Evolutionary conservation across 352 stramenopile species (phyloP).

Genomic region (Phytophthora podocarpi): DNA sequence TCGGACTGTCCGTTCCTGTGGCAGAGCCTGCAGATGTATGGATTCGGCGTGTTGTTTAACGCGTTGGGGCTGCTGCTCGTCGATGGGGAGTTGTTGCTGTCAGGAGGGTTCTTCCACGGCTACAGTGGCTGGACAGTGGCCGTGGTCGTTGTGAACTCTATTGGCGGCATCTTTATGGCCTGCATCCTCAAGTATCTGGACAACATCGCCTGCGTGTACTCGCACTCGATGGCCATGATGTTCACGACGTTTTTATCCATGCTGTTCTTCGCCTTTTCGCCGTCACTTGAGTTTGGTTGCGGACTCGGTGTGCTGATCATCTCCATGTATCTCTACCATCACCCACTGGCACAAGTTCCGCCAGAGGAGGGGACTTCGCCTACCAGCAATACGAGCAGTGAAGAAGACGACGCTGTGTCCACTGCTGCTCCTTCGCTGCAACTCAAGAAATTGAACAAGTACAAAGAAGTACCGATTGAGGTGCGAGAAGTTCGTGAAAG

Average conservation of each 20-base stretch:
- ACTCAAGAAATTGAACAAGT: slow-evolving; percentile 9
- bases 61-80: slow-evolving; percentile 51
- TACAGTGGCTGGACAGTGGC: slow-evolving; percentile 81
- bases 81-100: slow-evolving; percentile 30
- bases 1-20: slow-evolving; percentile 71
- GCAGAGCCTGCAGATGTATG: slow-evolving; percentile 82
- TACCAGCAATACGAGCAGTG: slow-evolving; percentile 15
- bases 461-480: slow-evolving; percentile 14
- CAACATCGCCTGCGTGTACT: slow-evolving; percentile 88
- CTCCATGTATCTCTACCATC: slow-evolving; percentile 90
- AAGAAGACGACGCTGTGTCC: neutral
- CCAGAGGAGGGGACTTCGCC: slow-evolving; percentile 3
- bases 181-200: slow-evolving; percentile 89
- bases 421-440: slow-evolving; percentile 6
- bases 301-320: slow-evolving; percentile 76
- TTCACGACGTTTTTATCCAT: slow-evolving; percentile 87
- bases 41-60: slow-evolving; percentile 83
- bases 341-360: slow-evolving; percentile 40
- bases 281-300: slow-evolving; percentile 83
- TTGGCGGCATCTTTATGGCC: slow-evolving; percentile 77
- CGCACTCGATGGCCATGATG: slow-evolving; percentile 88
- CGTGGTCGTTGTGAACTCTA: slow-evolving; percentile 78
- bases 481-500: neutral
- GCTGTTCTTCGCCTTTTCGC: slow-evolving; percentile 84
- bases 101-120: slow-evolving; percentile 68